phyloP scores from a whole-genome alignment of 768 basidiomycete genomes.

The Panaeolus cyanescens region DNA sequence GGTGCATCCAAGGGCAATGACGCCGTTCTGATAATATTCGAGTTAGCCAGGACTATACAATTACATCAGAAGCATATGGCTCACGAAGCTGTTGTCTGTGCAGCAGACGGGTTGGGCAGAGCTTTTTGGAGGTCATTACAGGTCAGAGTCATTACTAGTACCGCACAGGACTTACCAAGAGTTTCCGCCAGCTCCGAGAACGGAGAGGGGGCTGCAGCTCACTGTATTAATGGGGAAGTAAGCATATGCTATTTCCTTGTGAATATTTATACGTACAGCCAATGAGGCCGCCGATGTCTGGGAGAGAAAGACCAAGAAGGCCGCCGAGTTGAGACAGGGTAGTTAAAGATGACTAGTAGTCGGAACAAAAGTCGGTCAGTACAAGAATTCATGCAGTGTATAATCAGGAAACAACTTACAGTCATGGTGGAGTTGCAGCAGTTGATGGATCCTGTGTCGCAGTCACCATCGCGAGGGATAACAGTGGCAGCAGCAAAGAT shows the following conservation, averaged over 20 bases:
- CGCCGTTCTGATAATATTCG: conserved; percentile 13
- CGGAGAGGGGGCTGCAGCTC: neutral
- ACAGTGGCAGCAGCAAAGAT: conserved; percentile 10
- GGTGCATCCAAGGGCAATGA: conserved; percentile 29
- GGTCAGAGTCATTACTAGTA: no score
- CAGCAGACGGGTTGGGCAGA: conserved; percentile 28
- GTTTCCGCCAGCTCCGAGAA: neutral
- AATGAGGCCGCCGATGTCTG: conserved; percentile 7
- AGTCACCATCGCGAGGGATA: conserved; percentile 5
- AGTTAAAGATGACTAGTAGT: conserved; percentile 6
- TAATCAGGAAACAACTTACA: neutral
- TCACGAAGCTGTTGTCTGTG: conserved; percentile 25
- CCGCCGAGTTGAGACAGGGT: conserved; percentile 2
- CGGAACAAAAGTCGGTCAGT: neutral
- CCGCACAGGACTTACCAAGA: neutral
- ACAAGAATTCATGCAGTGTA: neutral
- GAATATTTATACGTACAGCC: neutral
- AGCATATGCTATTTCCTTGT: neutral
- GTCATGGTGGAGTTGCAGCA: conserved; percentile 10
- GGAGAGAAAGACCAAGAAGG: conserved; percentile 6
- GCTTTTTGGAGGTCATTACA: neutral
- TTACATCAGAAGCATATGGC: no score
- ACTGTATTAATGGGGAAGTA: neutral
- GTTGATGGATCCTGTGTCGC: conserved; percentile 7
- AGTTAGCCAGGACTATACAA: no score